Evolutionary conservation across 1,284 basidiomycete species (phyloP).

Genomic region (Trichosporon ovoides): DNA sequence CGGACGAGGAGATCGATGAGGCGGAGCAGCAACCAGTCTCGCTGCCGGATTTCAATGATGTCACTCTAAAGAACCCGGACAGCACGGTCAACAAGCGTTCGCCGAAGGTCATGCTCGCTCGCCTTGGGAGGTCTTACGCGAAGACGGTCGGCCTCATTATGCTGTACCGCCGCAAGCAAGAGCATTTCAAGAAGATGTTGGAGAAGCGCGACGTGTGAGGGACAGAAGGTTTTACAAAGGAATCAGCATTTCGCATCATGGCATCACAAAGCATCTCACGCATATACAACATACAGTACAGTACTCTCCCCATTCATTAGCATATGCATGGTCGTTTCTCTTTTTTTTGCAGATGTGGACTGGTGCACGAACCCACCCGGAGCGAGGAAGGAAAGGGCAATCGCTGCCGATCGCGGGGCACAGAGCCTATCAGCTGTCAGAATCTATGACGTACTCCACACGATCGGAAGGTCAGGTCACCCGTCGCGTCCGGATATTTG

Average conservation of each 20-base stretch:
- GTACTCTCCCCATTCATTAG: conserved; percentile 12
- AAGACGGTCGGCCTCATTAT: conserved; percentile 35
- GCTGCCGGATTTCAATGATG: conserved; percentile 26
- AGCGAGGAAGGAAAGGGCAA: not conserved
- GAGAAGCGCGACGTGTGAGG: not conserved
- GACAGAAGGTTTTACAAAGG: not conserved
- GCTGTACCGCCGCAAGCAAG: conserved; percentile 35
- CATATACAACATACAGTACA: not conserved
- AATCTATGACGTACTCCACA: not conserved
- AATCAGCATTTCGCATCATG: not conserved
- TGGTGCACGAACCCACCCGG: too few species aligned
- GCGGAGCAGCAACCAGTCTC: conserved; percentile 28
- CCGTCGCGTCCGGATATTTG: too few species aligned
- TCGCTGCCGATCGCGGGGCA: not conserved
- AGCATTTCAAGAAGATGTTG: not conserved
- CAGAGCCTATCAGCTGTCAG: not conserved
- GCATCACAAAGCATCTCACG: not conserved
- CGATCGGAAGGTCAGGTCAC: too few species aligned
- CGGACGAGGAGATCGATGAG: conserved; percentile 24
- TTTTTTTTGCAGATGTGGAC: not conserved
- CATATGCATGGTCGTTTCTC: conserved; percentile 12
- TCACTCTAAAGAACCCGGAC: conserved; percentile 24
- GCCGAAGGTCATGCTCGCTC: conserved; percentile 29
- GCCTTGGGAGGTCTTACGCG: conserved; percentile 36
- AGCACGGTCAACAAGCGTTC: conserved; percentile 25